Base-by-base conservation (phyloP, 805 yeast genomes). In the Lipomyces kockii region DNA sequence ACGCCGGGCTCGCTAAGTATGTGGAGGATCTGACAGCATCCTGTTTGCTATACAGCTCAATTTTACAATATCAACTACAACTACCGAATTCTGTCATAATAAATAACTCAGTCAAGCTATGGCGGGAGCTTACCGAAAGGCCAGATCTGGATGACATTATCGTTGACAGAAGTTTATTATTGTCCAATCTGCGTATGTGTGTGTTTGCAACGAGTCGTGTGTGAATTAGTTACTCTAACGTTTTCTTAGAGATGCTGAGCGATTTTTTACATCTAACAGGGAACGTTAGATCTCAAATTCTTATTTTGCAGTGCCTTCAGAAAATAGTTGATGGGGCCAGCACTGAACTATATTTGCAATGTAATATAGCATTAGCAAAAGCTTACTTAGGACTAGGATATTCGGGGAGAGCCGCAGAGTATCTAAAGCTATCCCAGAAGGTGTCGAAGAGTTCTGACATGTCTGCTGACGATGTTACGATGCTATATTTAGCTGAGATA, bases 21-120 rank as follows among this genome's bases (percentile, higher is more conserved):
- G 60, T 34, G 2, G 37, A 51, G 25, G 69, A 63, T 29, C 49
- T 66, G 11, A n/a, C 52, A 11, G 69, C 69, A 3, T 39, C 67
- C 11, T 49, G 49, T 14, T 39, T 61, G 4, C 39, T 66, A 22
- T 60, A 63, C 25, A 34, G 51, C 12, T 22, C 67, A 11, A 43
- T 63, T n/a, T 35, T 66, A 20, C 62, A 63, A 32, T 60, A 58
- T 43, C 69, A 66, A 25, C 17, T 25, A 12, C 11, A 12, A 14
- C 14, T 29, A 5, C 25, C 56, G 1, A 58, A 62, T 11, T 57
- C 64, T 11, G 46, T 53, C 14, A 3, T n/a, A 17, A n/a, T 60
- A 46, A 12, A 8, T 3, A 32, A 35, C 17, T 27, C 54, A 2
- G 62, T 64, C 12, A 12, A 46, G 27, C 51, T 56, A 29, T 64